Conservation (phyloP, 2,329 filamentous ascomycete genomes). For the Curvularia verruculosa region DNA sequence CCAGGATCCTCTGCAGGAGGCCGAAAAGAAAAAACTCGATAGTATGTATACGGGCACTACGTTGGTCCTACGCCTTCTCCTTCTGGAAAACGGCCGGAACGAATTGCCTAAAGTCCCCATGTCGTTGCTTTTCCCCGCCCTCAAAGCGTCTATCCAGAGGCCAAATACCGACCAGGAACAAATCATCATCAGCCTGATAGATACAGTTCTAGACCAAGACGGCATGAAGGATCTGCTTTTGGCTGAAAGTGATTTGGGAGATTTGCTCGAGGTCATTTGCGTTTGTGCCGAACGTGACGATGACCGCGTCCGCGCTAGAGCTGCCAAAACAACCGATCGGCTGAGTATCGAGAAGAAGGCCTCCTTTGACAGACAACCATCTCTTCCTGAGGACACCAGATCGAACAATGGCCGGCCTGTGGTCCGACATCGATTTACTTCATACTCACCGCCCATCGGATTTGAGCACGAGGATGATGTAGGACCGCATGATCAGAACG, state of each 20-base stretch:
- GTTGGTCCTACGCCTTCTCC: conserved; percentile 38
- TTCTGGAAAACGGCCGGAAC: conserved; percentile 42
- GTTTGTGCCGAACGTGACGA: conserved; percentile 56
- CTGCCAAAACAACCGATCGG: conserved; percentile 27
- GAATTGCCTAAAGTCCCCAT: conserved; percentile 45
- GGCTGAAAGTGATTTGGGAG: conserved; percentile 71
- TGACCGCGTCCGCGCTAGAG: conserved; percentile 25
- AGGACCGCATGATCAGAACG: conserved; percentile 20
- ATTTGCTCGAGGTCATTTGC: conserved; percentile 64
- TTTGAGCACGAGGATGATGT: conserved; percentile 22
- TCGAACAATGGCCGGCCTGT: conserved; percentile 12
- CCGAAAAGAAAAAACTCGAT: conserved; percentile 26
- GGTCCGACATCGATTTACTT: background rate
- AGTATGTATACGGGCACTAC: conserved; percentile 41
- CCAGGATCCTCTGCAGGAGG: conserved; percentile 29
- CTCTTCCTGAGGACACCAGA: conserved; percentile 16
- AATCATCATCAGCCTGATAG: conserved; percentile 61
- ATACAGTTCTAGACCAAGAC: conserved; percentile 51
- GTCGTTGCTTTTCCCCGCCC: conserved; percentile 41
- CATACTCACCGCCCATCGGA: conserved; percentile 13
- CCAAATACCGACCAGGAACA: conserved; percentile 39
- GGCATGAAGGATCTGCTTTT: conserved; percentile 63
- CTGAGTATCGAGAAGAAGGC: conserved; percentile 54
- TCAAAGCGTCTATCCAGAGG: conserved; percentile 41
- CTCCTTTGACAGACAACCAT: conserved; percentile 16